These are phyloP conservation scores for Iris pallida DNA, from an alignment of 116 monocot genomes.

Conservation along the genomic window DNA sequence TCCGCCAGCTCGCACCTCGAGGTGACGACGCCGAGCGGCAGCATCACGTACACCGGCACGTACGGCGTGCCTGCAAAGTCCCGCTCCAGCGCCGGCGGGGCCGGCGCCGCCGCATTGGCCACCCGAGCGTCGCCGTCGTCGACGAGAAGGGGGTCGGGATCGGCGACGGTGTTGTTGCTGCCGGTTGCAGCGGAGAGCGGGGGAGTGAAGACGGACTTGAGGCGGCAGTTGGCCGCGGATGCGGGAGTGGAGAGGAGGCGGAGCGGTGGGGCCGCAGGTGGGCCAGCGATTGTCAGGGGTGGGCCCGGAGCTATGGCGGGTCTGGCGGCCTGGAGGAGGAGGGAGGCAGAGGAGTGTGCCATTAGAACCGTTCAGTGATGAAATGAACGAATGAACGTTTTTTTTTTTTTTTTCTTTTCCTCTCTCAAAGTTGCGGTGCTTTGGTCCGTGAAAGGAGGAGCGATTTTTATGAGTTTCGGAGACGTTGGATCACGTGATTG, in stretches of 20 bases:
- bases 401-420: no score
- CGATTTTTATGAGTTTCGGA: no score
- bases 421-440: neutral
- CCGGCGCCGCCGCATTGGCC: no score
- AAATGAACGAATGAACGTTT: no score
- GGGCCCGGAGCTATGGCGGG: slow-evolving; percentile 14
- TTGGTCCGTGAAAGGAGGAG: no score
- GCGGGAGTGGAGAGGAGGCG: slow-evolving; percentile 38
- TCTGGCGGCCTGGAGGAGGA: slow-evolving; percentile 42
- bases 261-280: slow-evolving; percentile 22
- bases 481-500: no score
- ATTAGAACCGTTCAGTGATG: neutral
- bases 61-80: slow-evolving; percentile 70
- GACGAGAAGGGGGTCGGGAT: no score
- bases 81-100: slow-evolving; percentile 35
- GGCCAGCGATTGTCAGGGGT: neutral
- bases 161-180: no score
- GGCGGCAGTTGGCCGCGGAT: slow-evolving; percentile 24
- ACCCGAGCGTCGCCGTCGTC: no score
- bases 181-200: neutral
- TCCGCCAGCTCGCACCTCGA: slow-evolving; percentile 67
- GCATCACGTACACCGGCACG: slow-evolving; percentile 67
- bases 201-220: slow-evolving; percentile 59
- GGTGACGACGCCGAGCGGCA: slow-evolving; percentile 66
- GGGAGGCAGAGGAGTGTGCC: no score